These are phyloP conservation scores for Spathaspora arborariae DNA, from an alignment of 805 yeast genomes.

Conservation along the genomic window DNA sequence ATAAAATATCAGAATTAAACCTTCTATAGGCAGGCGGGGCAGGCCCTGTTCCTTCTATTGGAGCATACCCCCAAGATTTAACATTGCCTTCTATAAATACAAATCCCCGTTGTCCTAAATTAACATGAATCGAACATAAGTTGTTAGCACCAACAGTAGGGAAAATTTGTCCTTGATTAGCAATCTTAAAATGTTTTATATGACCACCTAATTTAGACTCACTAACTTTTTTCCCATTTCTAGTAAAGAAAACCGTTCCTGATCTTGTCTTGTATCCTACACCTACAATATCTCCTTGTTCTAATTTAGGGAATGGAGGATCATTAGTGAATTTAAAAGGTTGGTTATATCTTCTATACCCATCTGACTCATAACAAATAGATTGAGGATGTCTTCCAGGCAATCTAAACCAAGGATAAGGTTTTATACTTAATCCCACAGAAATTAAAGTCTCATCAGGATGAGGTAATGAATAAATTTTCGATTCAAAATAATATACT, in stretches of 20 bases:
- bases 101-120: slow-evolving; percentile 84
- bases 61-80: slow-evolving; percentile 95
- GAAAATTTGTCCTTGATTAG: slow-evolving; percentile 54
- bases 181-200: slow-evolving; percentile 61
- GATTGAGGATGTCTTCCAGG: slow-evolving; percentile 91
- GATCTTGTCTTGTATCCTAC: slow-evolving; percentile 80
- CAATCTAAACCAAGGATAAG: slow-evolving; percentile 88
- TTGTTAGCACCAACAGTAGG: slow-evolving; percentile 90
- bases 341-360: slow-evolving; percentile 73
- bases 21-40: slow-evolving; percentile 93
- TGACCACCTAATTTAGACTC: slow-evolving; percentile 84
- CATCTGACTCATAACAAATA: slow-evolving; percentile 82
- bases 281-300: slow-evolving; percentile 90
- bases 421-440: slow-evolving; percentile 78
- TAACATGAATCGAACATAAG: slow-evolving; percentile 79
- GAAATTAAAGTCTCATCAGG: slow-evolving; percentile 57
- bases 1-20: slow-evolving; percentile 70
- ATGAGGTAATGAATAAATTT: slow-evolving; percentile 66
- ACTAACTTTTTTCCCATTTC: slow-evolving; percentile 85
- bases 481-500: slow-evolving; percentile 85
- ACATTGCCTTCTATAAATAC: slow-evolving; percentile 91
- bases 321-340: slow-evolving; percentile 55
- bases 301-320: slow-evolving; percentile 52
- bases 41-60: slow-evolving; percentile 78
- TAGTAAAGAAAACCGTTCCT: slow-evolving; percentile 88